These are phyloP conservation scores for Coniochaeta sp. DNA, from an alignment of 2,329 filamentous ascomycete genomes.

Conservation along the genomic window DNA sequence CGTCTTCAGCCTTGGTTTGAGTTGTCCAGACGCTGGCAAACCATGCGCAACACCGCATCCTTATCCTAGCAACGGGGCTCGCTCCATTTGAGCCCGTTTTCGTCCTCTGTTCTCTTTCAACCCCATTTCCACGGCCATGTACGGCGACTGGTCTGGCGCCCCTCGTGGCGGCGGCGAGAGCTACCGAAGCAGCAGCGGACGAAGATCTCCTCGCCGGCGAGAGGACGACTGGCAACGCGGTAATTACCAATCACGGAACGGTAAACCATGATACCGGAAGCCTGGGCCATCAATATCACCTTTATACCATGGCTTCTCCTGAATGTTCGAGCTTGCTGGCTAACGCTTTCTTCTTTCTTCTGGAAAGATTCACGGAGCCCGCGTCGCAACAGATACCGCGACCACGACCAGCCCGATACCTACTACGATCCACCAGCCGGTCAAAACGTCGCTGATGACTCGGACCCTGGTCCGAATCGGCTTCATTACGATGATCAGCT, in stretches of 20 bases:
- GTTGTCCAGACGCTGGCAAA: not conserved
- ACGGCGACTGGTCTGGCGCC: conserved; percentile 15
- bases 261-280: conserved; percentile 12
- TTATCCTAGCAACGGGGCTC: not conserved
- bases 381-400: not conserved
- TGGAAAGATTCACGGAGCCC: conserved; percentile 2
- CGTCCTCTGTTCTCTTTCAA: not conserved
- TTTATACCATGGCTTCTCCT: not conserved
- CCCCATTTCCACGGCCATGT: not conserved
- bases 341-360: conserved; percentile 6
- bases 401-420: not conserved
- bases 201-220: conserved; percentile 8
- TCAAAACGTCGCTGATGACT: not conserved
- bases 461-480: not conserved
- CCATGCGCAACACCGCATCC: not conserved
- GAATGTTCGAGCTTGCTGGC: conserved; percentile 3
- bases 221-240: conserved; percentile 20
- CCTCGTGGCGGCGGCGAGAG: conserved; percentile 17
- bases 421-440: not conserved
- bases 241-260: conserved; percentile 38
- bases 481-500: not conserved
- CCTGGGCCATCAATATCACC: conserved; percentile 1
- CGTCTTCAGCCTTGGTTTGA: not conserved
- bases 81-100: not conserved
- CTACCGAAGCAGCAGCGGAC: conserved; percentile 5